These are phyloP conservation scores for Crinitomyces ghanaensis DNA, from an alignment of 805 yeast species.

Conservation along the genomic window DNA sequence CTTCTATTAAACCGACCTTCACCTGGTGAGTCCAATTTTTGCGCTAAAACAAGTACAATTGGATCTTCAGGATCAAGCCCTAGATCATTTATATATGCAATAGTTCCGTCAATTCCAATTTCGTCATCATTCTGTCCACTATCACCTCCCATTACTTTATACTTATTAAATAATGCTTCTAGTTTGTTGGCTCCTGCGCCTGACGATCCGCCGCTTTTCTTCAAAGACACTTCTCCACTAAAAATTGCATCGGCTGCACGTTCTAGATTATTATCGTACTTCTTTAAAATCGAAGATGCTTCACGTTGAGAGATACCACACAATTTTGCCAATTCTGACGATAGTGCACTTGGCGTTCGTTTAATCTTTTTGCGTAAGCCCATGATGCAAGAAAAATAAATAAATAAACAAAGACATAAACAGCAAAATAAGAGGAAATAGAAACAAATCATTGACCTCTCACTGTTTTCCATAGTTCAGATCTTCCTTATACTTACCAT, in stretches of 20 bases:
- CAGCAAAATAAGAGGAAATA: not conserved
- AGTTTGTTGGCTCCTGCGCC: constrained; percentile 7
- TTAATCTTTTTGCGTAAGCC: not conserved
- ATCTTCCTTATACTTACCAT: too few relatives aligned
- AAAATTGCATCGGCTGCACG: constrained; percentile 27
- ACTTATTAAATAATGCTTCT: constrained; percentile 17
- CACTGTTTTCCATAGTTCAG: too few relatives aligned
- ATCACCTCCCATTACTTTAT: constrained; percentile 21
- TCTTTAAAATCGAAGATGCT: constrained; percentile 15
- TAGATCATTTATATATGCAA: constrained; percentile 54
- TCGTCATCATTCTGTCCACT: constrained; percentile 24
- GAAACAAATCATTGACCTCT: too few relatives aligned
- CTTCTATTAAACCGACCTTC: constrained; percentile 48
- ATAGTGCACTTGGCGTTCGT: not conserved
- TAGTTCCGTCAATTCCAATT: constrained; percentile 73
- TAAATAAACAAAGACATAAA: not conserved
- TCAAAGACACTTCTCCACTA: constrained; percentile 13
- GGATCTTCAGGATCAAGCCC: constrained; percentile 66
- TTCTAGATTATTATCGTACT: constrained; percentile 22
- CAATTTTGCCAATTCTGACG: constrained; percentile 11
- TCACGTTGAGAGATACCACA: constrained; percentile 11
- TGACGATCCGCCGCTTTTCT: constrained; percentile 1
- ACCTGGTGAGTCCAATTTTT: constrained; percentile 51
- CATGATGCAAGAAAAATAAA: not conserved
- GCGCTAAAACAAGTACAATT: constrained; percentile 57